Base-by-base conservation (phyloP, 2,329 filamentous ascomycete species). In the Cladorrhinum sp. region DNA sequence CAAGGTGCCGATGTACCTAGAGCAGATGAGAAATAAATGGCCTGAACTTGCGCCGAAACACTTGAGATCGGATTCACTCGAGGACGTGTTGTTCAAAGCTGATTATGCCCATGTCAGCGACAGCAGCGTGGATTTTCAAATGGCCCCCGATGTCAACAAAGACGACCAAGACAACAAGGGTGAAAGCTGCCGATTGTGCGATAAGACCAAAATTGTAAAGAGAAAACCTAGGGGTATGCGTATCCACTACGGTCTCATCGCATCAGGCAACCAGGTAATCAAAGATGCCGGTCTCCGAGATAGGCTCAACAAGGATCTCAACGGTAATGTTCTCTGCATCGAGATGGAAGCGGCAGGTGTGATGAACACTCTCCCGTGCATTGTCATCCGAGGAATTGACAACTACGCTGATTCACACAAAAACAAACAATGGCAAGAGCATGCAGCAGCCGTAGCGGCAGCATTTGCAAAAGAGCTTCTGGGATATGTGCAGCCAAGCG, bases 191-290 rank as follows among this genome's bases (percentile, higher is more conserved):
- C n/a, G 25, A 16, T 60, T 18, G 41, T 29, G 7, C 4, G 13
- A 1, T n/a, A n/a, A n/a, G n/a, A n/a, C n/a, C n/a, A n/a, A n/a
- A n/a, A n/a, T n/a, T n/a, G 53, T 18, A 13, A 5, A 5, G 25
- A 29, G 25, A 16, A 32, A 55, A 52, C 12, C 55, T 36, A 6
- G 59, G 67, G 56, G 29, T 67, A 1, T n/a, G 6, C 6, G 36
- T 4, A 41, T 76, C 1, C 73, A 76, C 55, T 74, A 74, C 24
- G 75, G 75, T 0, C 38, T 71, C 0, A 74, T 77, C 55, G 74
- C 70, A 1, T 75, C 70, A 0, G 71, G 49, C 0, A 72, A 75
- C 32, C 59, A 61, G 13, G 2, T 74, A 1, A 71, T 76, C 53
- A 70, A 71, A 25, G 53, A 73, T 50, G 72, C 66, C 0, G 1